Evolutionary conservation across 768 basidiomycete species (phyloP).

Genomic region (Mycena belliarum): DNA sequence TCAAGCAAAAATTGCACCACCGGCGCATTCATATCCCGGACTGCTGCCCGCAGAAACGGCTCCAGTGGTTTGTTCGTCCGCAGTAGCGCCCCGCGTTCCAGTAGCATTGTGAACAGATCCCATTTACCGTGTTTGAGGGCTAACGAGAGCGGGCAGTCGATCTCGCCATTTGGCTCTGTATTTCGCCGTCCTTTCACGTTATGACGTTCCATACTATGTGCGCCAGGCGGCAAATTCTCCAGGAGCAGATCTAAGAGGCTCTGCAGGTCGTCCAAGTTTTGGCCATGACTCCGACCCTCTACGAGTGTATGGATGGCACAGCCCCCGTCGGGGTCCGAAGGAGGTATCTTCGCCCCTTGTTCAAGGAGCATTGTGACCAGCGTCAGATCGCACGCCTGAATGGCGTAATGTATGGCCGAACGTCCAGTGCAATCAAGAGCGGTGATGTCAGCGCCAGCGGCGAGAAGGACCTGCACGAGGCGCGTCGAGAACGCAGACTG

Average conservation of each 20-base stretch:
- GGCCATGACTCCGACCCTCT: not conserved
- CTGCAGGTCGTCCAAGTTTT: not conserved
- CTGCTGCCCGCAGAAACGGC: not conserved
- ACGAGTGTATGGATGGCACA: not conserved
- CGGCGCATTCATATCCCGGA: not conserved
- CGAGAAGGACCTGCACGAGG: not conserved
- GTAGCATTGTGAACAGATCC: slow-evolving; percentile 1
- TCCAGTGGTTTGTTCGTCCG: slow-evolving; percentile 1
- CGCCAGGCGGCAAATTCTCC: slow-evolving; percentile 1
- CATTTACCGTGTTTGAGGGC: slow-evolving; percentile 7
- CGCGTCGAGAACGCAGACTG: not conserved
- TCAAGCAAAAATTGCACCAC: slow-evolving; percentile 1
- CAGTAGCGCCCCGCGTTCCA: slow-evolving; percentile 7
- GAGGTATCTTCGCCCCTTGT: not conserved
- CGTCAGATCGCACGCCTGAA: not conserved
- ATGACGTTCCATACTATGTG: slow-evolving; percentile 5
- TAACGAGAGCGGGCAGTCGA: slow-evolving; percentile 12
- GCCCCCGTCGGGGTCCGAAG: not conserved
- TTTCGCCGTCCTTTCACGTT: too few relatives aligned
- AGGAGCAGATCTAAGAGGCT: slow-evolving; percentile 11
- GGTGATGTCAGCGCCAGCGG: not conserved
- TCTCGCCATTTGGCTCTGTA: not conserved
- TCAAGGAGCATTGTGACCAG: not conserved
- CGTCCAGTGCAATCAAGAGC: not conserved
- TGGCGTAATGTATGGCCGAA: not conserved